Base-by-base conservation (phyloP, 495 filamentous ascomycete species). In the Aspergillus nidulans region DNA sequence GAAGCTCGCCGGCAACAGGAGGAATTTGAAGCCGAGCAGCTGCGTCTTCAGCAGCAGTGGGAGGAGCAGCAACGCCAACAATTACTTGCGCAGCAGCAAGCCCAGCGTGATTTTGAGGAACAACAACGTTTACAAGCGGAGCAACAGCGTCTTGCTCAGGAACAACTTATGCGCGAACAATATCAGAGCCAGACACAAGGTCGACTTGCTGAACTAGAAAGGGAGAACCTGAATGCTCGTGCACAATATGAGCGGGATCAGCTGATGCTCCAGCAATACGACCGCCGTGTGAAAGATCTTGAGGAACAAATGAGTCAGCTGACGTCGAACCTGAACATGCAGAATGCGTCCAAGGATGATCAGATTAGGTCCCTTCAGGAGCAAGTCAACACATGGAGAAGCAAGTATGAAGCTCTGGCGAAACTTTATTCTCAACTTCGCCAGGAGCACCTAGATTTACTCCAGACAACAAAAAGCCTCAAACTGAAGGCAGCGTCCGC, bases 241-340 rank as follows among this genome's bases (percentile, higher is more conserved):
- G 91, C 91, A 6, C 94, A 97, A 69, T 96, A 96, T 66, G 91
- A 97, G 66, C 85, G 88, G n/a, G 90, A 97, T 69, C 91, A 97
- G 67, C 73, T 98, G 47, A 89, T 97, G 87, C 81, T 98, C 36
- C 87, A 97, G 73, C 92, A 97, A 64, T 98, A 97, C 67, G 94
- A 98, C 64, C 84, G 87, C 61, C 81, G 90, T 60, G 90, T 98
- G 58, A 97, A 96, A 76, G 86, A 89, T 41, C 74, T 98, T 28
- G 94, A 98, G 70, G 82, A 81, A 55, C 95, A 98, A 76, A 81
- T 97, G 63, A 70, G 77, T 48, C 85, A 92, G 58, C 77, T 96
- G 16, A 90, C 90, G 55, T 80, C 75, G 48, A 97, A 92, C 69
- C 85, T 87, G 60, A 85, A 88, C 25, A 85, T 95, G 70, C 94